phyloP scores from a whole-genome alignment of 352 stramenopile genomes.

The Pythium aristosporum region DNA sequence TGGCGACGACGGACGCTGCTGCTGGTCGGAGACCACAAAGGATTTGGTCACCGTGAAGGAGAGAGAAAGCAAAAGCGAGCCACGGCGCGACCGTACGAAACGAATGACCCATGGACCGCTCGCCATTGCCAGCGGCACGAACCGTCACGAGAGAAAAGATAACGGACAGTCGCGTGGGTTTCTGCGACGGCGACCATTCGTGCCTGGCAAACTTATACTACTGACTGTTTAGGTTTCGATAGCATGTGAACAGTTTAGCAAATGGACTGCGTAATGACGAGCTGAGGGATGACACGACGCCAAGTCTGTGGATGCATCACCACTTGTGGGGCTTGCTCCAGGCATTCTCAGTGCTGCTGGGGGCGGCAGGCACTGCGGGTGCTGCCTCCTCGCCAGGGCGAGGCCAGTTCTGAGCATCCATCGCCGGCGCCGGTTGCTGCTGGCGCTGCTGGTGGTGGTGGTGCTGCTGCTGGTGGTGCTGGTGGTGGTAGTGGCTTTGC shows the following conservation, averaged over 20 bases:
- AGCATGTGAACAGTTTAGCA: slow-evolving; percentile 1
- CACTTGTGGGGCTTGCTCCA: slow-evolving; percentile 74
- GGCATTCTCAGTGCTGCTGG: slow-evolving; percentile 30
- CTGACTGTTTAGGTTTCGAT: slow-evolving; percentile 17
- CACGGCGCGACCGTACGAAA: neutral
- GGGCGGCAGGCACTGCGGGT: slow-evolving; percentile 4
- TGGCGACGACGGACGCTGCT: neutral
- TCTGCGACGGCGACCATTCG: slow-evolving; percentile 12
- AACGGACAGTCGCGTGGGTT: slow-evolving; percentile 1
- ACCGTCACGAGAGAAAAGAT: slow-evolving; percentile 1
- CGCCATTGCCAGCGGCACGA: neutral
- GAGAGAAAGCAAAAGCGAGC: neutral
- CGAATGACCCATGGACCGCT: neutral
- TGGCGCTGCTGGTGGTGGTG: neutral
- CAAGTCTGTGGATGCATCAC: slow-evolving; percentile 19
- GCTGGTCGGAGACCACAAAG: slow-evolving; percentile 1
- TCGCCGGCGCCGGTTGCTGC: slow-evolving; percentile 8
- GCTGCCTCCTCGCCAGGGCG: slow-evolving; percentile 1
- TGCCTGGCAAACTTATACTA: neutral
- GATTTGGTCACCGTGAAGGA: neutral
- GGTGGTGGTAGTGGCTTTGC: slow-evolving; percentile 10
- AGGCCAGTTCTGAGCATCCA: slow-evolving; percentile 12
- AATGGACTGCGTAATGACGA: too few species aligned
- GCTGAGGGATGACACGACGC: too few species aligned
- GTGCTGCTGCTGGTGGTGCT: neutral